These are phyloP conservation scores for Nothophaeocryptopus gaeumannii DNA, from an alignment of 2,329 filamentous ascomycete genomes.

Conservation along the genomic window DNA sequence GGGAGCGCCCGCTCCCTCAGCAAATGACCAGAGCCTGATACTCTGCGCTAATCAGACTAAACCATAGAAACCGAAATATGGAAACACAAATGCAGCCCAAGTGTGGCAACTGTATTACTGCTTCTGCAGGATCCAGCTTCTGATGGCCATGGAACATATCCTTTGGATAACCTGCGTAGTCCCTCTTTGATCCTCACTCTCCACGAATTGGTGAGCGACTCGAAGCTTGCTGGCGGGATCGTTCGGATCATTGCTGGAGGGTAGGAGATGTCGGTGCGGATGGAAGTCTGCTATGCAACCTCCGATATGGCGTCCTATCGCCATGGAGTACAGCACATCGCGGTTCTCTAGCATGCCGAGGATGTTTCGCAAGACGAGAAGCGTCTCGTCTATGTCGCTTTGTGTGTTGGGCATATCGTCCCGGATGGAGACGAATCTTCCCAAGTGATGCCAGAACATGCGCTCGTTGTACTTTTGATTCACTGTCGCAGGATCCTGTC, in stretches of 20 bases:
- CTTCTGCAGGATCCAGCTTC: conserved; percentile 41
- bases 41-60: too few relatives aligned
- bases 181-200: conserved; percentile 45
- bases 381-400: conserved; percentile 61
- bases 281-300: conserved; percentile 52
- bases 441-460: conserved; percentile 80
- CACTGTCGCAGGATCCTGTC: conserved; percentile 33
- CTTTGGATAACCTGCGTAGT: conserved; percentile 49
- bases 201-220: conserved; percentile 50
- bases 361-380: conserved; percentile 65
- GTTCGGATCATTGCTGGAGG: conserved; percentile 36
- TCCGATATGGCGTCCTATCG: conserved; percentile 72
- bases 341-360: conserved; percentile 81
- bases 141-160: conserved; percentile 49
- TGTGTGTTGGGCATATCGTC: conserved; percentile 53
- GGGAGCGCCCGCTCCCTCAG: too few relatives aligned
- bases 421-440: conserved; percentile 65
- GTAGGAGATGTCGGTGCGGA: conserved; percentile 27
- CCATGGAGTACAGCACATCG: conserved; percentile 86
- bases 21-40: too few relatives aligned
- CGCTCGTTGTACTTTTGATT: conserved; percentile 51
- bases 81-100: too few relatives aligned
- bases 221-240: conserved; percentile 44
- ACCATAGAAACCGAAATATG: too few relatives aligned
- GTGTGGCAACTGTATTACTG: conserved; percentile 14